Conservation (phyloP, 1,284 basidiomycete species). For the Trametes hirsuta region DNA sequence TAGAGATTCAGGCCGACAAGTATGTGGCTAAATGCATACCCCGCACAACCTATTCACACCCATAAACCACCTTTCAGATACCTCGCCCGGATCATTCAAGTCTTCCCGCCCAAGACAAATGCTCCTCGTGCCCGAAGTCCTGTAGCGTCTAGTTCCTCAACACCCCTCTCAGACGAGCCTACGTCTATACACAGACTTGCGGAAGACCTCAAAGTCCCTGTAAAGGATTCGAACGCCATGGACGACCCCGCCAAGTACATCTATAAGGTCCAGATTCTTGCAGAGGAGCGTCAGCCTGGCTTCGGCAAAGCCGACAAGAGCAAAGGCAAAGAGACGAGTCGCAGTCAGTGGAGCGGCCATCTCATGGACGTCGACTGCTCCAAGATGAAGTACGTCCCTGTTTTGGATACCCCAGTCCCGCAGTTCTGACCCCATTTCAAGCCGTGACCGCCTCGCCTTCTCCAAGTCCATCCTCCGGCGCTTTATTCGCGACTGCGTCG, state of each 20-base stretch:
- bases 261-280: slow-evolving; percentile 87
- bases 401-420: neutral
- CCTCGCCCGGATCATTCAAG: slow-evolving; percentile 74
- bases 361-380: slow-evolving; percentile 82
- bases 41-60: slow-evolving; percentile 24
- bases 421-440: slow-evolving; percentile 36
- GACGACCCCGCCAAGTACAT: slow-evolving; percentile 87
- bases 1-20: slow-evolving; percentile 85
- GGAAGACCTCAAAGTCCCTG: slow-evolving; percentile 76
- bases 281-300: slow-evolving; percentile 72
- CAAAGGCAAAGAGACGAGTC: slow-evolving; percentile 48
- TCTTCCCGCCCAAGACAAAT: slow-evolving; percentile 60
- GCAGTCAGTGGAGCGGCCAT: slow-evolving; percentile 63
- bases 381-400: slow-evolving; percentile 72
- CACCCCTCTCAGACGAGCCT: slow-evolving; percentile 33
- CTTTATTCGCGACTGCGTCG: slow-evolving; percentile 93
- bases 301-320: slow-evolving; percentile 54
- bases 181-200: slow-evolving; percentile 65
- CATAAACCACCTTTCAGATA: slow-evolving; percentile 53
- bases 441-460: slow-evolving; percentile 93
- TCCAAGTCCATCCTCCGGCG: slow-evolving; percentile 96
- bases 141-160: slow-evolving; percentile 32
- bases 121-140: slow-evolving; percentile 15
- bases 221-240: slow-evolving; percentile 68
- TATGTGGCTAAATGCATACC: slow-evolving; percentile 44